Conservation (phyloP, 140 eudicot genomes). For the Artemisia princeps region DNA sequence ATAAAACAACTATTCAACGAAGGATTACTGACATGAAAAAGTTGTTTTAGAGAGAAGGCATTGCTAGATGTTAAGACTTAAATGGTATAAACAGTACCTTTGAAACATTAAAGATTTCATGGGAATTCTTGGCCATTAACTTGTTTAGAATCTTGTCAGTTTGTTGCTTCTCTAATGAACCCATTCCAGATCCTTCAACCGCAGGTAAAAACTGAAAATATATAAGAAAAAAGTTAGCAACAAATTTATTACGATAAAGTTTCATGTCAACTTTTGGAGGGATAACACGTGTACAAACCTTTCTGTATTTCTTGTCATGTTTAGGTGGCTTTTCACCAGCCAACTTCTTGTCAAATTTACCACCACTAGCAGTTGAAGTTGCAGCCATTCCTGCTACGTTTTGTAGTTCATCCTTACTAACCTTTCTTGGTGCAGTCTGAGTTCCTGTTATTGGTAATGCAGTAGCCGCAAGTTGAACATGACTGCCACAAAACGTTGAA, state of each 20-base stretch:
- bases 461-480: conserved; percentile 85
- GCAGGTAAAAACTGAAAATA: conserved; percentile 35
- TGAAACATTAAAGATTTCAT: conserved; percentile 56
- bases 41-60: no score
- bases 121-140: conserved; percentile 65
- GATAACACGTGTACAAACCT: conserved; percentile 38
- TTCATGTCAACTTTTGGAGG: background rate
- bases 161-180: conserved; percentile 66
- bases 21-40: no score
- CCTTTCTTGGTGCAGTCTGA: conserved; percentile 65
- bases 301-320: conserved; percentile 81
- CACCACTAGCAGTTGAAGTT: conserved; percentile 88
- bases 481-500: conserved; percentile 57
- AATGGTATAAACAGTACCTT: conserved; percentile 33
- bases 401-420: conserved; percentile 65
- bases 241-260: background rate
- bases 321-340: conserved; percentile 86
- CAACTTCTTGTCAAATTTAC: conserved; percentile 89
- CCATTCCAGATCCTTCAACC: conserved; percentile 81
- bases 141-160: conserved; percentile 73
- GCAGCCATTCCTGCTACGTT: conserved; percentile 95
- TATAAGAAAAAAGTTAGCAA: background rate
- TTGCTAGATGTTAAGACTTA: no score
- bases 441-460: conserved; percentile 86
- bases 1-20: no score